Conservation (phyloP, 2,329 filamentous ascomycete species). For the Colletotrichum coccodes region DNA sequence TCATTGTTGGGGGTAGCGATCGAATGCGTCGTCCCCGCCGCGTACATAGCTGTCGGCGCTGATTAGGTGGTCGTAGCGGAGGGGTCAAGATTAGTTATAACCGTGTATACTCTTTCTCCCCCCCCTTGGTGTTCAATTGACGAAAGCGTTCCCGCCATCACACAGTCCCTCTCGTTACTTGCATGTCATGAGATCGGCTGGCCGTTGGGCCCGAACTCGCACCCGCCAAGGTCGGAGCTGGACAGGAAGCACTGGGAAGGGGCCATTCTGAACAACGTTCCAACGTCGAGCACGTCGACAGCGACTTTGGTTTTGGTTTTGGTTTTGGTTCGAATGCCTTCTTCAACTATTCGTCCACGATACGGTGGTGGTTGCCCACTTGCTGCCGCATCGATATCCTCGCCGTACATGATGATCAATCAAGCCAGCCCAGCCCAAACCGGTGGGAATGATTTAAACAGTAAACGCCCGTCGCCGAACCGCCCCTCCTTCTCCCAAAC, state of each 20-base stretch:
- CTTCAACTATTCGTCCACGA: neutral
- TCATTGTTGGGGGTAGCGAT: neutral
- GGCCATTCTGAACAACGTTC: too few relatives aligned
- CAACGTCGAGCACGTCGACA: too few relatives aligned
- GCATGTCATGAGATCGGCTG: too few relatives aligned
- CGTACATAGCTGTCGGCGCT: neutral
- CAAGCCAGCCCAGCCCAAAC: neutral
- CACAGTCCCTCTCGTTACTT: too few relatives aligned
- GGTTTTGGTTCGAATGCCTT: neutral
- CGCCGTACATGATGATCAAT: neutral
- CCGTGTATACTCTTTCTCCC: neutral
- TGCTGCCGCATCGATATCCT: neutral
- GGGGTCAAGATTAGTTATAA: too few relatives aligned
- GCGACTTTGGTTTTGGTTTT: too few relatives aligned
- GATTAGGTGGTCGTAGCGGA: neutral
- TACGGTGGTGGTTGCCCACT: neutral
- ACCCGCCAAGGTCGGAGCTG: too few relatives aligned
- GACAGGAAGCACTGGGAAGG: too few relatives aligned
- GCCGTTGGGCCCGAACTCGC: too few relatives aligned
- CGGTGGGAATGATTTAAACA: neutral
- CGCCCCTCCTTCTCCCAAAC: neutral
- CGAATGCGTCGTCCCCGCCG: too few relatives aligned
- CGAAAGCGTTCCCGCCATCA: neutral
- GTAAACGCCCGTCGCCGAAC: slow-evolving; percentile 18
- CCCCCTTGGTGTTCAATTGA: neutral